Evolutionary conservation across 192 early-diverging fungal genomes (phyloP).

Genomic region (Dissophora ornata): DNA sequence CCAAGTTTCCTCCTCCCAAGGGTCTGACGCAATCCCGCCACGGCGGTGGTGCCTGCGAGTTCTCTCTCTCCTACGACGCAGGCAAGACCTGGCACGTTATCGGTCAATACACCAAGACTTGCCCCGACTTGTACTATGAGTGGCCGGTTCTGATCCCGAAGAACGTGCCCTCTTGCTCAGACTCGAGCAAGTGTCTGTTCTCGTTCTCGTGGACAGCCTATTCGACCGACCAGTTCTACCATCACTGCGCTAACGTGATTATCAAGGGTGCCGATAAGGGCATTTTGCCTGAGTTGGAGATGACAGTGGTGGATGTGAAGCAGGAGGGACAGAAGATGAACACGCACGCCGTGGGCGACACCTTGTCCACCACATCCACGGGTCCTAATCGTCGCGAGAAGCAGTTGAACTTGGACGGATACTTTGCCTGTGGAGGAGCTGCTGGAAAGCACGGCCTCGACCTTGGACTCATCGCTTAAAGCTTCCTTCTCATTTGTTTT

Average conservation of each 20-base stretch:
- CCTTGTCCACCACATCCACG: slow-evolving; percentile 7
- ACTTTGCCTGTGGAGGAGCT: slow-evolving; percentile 18
- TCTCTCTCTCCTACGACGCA: slow-evolving; percentile 71
- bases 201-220: slow-evolving; percentile 75
- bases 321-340: slow-evolving; percentile 11
- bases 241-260: slow-evolving; percentile 76
- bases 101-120: slow-evolving; percentile 50
- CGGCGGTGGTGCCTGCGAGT: slow-evolving; percentile 76
- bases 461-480: slow-evolving; percentile 8
- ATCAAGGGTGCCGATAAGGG: slow-evolving; percentile 55
- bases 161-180: slow-evolving; percentile 38
- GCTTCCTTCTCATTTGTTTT: too few species aligned
- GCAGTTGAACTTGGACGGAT: slow-evolving; percentile 10
- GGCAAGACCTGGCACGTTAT: slow-evolving; percentile 64
- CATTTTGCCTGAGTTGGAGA: slow-evolving; percentile 14
- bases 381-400: slow-evolving; percentile 14
- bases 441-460: slow-evolving; percentile 25
- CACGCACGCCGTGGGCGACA: slow-evolving; percentile 17
- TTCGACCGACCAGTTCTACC: slow-evolving; percentile 76
- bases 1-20: slow-evolving; percentile 28
- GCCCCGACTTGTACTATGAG: slow-evolving; percentile 50
- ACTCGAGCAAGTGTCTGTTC: slow-evolving; percentile 42
- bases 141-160: slow-evolving; percentile 49
- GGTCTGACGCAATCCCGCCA: slow-evolving; percentile 60
- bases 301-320: slow-evolving; percentile 25